Percentiles rank a stretch among this genome's conserved stretches.
Evolutionary conservation across 2,329 filamentous ascomycete species (phyloP).

Genomic region (Penicillium sp.): DNA sequence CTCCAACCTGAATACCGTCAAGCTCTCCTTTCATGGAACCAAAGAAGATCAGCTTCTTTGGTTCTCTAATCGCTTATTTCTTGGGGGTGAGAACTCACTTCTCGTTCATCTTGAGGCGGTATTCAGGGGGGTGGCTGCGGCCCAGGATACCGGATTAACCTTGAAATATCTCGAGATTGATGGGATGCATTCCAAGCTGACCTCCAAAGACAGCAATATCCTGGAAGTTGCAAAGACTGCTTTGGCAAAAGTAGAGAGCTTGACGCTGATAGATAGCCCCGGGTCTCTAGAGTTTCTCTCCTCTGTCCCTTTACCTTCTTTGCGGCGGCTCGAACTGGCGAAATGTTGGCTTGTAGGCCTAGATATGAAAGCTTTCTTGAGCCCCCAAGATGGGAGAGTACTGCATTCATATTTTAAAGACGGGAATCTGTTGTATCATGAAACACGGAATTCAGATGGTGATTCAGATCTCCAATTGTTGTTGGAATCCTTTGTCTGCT

Average conservation of each 20-base stretch:
- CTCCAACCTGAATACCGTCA: not conserved
- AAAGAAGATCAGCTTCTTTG: conserved; percentile 2
- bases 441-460: not conserved
- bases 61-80: not conserved
- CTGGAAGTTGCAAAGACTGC: not conserved
- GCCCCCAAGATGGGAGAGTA: not conserved
- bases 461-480: not conserved
- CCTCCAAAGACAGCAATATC: not conserved
- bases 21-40: not conserved
- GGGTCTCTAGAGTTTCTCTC: not conserved
- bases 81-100: not conserved
- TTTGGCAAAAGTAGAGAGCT: not conserved
- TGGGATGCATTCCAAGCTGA: not conserved
- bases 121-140: not conserved
- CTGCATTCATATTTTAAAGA: not conserved
- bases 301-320: not conserved
- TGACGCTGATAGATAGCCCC: not conserved
- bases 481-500: not conserved
- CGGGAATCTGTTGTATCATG: not conserved
- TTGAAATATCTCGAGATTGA: not conserved
- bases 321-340: not conserved
- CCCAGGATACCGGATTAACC: not conserved
- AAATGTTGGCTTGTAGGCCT: not conserved
- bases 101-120: not conserved
- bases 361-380: not conserved